Conservation (phyloP, 2,329 filamentous ascomycete genomes). For the Penicillium janthinellum region DNA sequence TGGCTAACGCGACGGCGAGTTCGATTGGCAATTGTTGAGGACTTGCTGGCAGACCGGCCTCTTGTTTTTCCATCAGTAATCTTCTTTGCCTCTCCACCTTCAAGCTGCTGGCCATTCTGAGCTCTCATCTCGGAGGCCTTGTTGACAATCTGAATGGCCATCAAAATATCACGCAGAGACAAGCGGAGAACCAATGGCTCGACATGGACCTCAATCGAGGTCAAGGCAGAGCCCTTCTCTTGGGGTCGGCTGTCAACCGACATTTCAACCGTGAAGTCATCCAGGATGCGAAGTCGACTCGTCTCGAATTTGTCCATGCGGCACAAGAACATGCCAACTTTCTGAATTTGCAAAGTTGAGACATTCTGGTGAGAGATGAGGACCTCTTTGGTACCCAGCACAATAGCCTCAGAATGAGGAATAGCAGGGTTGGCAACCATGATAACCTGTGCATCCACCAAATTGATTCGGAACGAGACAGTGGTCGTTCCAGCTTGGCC, state of each 20-base stretch:
- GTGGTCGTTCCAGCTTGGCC: constrained; percentile 60
- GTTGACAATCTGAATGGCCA: constrained; percentile 88
- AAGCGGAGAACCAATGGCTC: constrained; percentile 89
- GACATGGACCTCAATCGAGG: constrained; percentile 81
- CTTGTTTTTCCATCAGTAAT: constrained; percentile 51
- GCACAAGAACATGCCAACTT: constrained; percentile 97
- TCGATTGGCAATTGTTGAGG: constrained; percentile 48
- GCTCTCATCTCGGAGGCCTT: constrained; percentile 84
- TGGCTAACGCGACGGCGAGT: constrained; percentile 50
- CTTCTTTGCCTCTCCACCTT: constrained; percentile 57
- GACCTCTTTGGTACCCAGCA: constrained; percentile 90
- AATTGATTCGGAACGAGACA: constrained; percentile 85
- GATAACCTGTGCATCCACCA: constrained; percentile 95
- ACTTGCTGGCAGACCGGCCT: constrained; percentile 51
- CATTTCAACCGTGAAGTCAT: constrained; percentile 91
- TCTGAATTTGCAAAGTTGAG: constrained; percentile 86
- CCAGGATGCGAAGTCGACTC: constrained; percentile 84
- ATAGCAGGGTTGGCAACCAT: constrained; percentile 93
- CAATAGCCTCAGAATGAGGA: constrained; percentile 89
- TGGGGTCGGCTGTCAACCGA: constrained; percentile 76
- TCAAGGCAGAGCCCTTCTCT: constrained; percentile 62
- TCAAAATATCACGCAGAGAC: constrained; percentile 89
- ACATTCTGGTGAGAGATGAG: constrained; percentile 92
- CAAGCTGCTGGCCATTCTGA: constrained; percentile 48
- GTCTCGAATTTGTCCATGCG: constrained; percentile 98